phyloP scores from a whole-genome alignment of 768 basidiomycete species.

The Leucocoprinus sp. region DNA sequence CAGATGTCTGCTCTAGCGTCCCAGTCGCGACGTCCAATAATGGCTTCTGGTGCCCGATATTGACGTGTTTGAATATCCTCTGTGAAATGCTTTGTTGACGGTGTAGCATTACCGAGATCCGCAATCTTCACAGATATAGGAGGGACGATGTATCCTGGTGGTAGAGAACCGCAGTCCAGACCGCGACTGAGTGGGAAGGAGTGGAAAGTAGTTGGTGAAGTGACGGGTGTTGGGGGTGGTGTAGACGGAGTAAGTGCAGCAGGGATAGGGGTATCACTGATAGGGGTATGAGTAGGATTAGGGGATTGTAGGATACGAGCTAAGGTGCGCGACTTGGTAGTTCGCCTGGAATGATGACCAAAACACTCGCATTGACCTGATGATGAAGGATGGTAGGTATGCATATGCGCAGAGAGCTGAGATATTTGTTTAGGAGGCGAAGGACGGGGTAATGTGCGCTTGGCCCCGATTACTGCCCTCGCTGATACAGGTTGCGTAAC shows the following conservation, averaged over 20 bases:
- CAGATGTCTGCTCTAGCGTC: slow-evolving; percentile 81
- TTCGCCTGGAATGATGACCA: slow-evolving; percentile 5
- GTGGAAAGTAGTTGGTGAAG: slow-evolving; percentile 18
- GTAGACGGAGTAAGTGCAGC: slow-evolving; percentile 21
- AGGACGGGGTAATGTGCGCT: slow-evolving; percentile 20
- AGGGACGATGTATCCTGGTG: slow-evolving; percentile 17
- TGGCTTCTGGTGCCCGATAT: slow-evolving; percentile 92
- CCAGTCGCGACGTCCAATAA: slow-evolving; percentile 83
- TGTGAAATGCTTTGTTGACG: slow-evolving; percentile 83
- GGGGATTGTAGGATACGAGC: slow-evolving; percentile 15
- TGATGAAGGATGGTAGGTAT: slow-evolving; percentile 23
- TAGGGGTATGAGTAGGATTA: slow-evolving; percentile 9
- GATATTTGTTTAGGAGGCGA: slow-evolving; percentile 34
- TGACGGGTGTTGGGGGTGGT: slow-evolving; percentile 31
- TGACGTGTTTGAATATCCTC: slow-evolving; percentile 97
- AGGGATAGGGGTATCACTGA: slow-evolving; percentile 17
- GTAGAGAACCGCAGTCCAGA: slow-evolving; percentile 1
- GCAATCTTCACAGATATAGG: slow-evolving; percentile 87
- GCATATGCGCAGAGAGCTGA: slow-evolving; percentile 34
- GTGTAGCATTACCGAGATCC: slow-evolving; percentile 90
- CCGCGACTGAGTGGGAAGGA: slow-evolving; percentile 10
- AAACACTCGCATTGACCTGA: slow-evolving; percentile 17
- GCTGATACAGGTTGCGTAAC: slow-evolving; percentile 58
- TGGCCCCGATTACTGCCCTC: slow-evolving; percentile 19
- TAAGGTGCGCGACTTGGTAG: slow-evolving; percentile 13